Evolutionary conservation across 2,329 filamentous ascomycete genomes (phyloP).

Genomic region (Tolypocladium endophyticum): DNA sequence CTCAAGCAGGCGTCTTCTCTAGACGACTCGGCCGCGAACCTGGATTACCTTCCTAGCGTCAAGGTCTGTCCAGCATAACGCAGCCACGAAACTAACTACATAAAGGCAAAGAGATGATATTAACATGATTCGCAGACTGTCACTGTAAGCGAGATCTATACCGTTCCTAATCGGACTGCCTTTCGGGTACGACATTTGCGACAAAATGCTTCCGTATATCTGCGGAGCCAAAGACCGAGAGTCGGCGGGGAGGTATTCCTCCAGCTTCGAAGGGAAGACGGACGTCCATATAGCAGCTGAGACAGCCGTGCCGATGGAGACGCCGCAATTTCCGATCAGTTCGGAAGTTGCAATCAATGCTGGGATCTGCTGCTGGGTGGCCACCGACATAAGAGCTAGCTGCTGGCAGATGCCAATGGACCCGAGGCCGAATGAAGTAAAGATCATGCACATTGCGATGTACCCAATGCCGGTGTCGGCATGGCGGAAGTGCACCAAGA

Average conservation of each 20-base stretch:
- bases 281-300: background rate
- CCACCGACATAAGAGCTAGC: background rate
- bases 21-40: background rate
- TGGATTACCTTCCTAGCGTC: background rate
- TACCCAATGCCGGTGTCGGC: background rate
- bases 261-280: background rate
- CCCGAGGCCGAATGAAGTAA: background rate
- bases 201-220: background rate
- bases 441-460: background rate
- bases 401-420: background rate
- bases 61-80: background rate
- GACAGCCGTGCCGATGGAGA: background rate
- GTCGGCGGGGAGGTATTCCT: background rate
- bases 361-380: background rate
- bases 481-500: background rate
- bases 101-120: background rate
- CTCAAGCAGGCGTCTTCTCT: background rate
- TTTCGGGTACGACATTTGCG: background rate
- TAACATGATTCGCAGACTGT: background rate
- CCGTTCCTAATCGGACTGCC: background rate
- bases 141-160: background rate
- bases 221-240: background rate
- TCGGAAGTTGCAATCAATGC: background rate
- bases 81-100: background rate
- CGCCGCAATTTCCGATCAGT: background rate